These are phyloP conservation scores for Trichoderma polysporum DNA, from an alignment of 2,329 filamentous ascomycete species.

Conservation along the genomic window DNA sequence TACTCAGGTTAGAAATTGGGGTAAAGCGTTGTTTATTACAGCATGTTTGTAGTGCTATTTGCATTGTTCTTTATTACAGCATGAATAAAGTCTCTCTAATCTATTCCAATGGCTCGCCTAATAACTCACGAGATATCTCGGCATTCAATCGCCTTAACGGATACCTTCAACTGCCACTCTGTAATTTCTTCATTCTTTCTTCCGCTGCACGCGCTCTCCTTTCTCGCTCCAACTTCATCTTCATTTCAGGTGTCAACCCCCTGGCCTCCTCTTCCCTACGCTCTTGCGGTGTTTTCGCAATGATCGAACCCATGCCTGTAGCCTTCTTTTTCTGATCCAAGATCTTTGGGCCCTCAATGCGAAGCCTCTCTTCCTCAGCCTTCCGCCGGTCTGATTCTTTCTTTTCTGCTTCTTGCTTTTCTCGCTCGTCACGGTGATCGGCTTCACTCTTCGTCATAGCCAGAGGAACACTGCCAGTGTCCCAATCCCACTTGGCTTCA, in stretches of 20 bases:
- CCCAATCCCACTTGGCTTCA: slow-evolving; percentile 76
- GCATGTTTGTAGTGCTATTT: no score
- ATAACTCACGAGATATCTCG: no score
- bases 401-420: slow-evolving; percentile 66
- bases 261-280: slow-evolving; percentile 78
- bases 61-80: no score
- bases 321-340: slow-evolving; percentile 49
- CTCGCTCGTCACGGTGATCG: slow-evolving; percentile 65
- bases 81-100: no score
- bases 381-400: slow-evolving; percentile 70
- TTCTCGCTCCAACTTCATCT: slow-evolving; percentile 80
- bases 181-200: slow-evolving; percentile 72
- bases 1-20: no score
- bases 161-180: slow-evolving; percentile 23
- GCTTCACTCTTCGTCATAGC: slow-evolving; percentile 70
- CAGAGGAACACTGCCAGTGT: slow-evolving; percentile 68
- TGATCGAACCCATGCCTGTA: slow-evolving; percentile 49
- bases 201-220: slow-evolving; percentile 88
- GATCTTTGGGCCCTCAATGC: slow-evolving; percentile 62
- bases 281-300: slow-evolving; percentile 75
- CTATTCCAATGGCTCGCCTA: no score
- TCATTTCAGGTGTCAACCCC: slow-evolving; percentile 85
- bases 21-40: no score
- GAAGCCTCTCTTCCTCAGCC: slow-evolving; percentile 71
- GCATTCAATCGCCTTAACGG: not conserved